phyloP scores from a whole-genome alignment of 2,329 filamentous ascomycete species.

The Bipolaris zeicola region DNA sequence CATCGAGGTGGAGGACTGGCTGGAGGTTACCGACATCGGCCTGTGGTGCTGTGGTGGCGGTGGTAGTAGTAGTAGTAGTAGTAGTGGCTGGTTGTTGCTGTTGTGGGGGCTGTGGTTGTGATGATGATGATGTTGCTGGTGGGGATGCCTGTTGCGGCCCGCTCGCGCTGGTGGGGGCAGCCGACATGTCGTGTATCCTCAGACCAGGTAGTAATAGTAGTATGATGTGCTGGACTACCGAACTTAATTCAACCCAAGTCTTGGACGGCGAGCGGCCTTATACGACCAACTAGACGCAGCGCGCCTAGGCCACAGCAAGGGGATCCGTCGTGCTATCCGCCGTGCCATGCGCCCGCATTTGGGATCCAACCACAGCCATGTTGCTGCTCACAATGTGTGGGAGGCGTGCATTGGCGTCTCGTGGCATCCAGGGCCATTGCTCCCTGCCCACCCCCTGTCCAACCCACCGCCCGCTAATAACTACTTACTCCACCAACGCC shows the following conservation, averaged over 20 bases:
- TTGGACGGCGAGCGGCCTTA: neutral
- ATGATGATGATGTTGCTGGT: neutral
- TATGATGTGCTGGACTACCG: neutral
- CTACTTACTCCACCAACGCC: neutral
- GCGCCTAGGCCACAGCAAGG: neutral
- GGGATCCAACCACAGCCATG: conserved; percentile 4
- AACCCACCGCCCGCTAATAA: too few relatives aligned
- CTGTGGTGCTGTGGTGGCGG: neutral
- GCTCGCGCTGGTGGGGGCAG: conserved; percentile 15
- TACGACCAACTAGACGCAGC: neutral
- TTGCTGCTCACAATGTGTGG: conserved; percentile 1
- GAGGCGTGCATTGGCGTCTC: neutral
- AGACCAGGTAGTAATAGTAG: neutral
- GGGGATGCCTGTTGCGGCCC: conserved; percentile 3
- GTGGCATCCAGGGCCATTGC: neutral
- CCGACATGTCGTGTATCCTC: conserved; percentile 17
- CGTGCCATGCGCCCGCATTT: neutral
- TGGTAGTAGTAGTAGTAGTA: too few relatives aligned
- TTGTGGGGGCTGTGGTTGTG: neutral
- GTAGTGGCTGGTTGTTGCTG: neutral
- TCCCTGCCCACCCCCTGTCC: neutral
- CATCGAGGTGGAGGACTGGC: conserved; percentile 37
- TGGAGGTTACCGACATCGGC: conserved; percentile 22
- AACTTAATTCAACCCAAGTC: neutral
- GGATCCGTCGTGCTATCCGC: neutral